These are phyloP conservation scores for Venturia effusa DNA, from an alignment of 2,329 filamentous ascomycete species.

Conservation along the genomic window DNA sequence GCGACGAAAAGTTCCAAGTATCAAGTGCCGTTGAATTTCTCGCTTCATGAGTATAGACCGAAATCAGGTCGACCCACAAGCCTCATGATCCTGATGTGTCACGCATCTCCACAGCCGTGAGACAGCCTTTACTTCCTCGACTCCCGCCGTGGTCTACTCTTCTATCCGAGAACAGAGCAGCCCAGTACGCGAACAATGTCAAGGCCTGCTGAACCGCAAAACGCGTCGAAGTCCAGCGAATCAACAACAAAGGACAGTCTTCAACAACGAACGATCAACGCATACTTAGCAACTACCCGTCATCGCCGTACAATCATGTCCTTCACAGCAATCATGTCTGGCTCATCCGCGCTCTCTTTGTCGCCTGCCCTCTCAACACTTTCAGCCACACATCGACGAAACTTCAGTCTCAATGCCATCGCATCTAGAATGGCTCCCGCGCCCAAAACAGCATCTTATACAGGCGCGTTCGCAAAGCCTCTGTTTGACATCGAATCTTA, in stretches of 20 bases:
- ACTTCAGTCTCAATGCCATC: conserved; percentile 1
- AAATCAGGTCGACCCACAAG: neutral
- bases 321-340: neutral
- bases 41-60: neutral
- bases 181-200: neutral
- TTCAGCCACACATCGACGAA: neutral
- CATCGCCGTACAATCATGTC: neutral
- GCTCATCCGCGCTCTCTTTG: neutral
- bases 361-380: neutral
- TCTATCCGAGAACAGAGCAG: neutral
- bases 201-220: neutral
- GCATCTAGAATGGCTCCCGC: neutral
- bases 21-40: neutral
- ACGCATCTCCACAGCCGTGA: neutral
- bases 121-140: neutral
- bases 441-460: neutral
- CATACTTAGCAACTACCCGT: neutral
- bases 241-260: neutral
- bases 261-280: neutral
- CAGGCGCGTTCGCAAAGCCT: neutral
- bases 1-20: neutral
- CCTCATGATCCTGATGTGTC: neutral
- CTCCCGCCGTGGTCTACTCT: neutral
- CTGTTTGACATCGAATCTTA: neutral
- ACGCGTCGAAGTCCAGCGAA: neutral